Conservation (phyloP, 1,284 basidiomycete genomes). For the Ceratobasidium sp. region DNA sequence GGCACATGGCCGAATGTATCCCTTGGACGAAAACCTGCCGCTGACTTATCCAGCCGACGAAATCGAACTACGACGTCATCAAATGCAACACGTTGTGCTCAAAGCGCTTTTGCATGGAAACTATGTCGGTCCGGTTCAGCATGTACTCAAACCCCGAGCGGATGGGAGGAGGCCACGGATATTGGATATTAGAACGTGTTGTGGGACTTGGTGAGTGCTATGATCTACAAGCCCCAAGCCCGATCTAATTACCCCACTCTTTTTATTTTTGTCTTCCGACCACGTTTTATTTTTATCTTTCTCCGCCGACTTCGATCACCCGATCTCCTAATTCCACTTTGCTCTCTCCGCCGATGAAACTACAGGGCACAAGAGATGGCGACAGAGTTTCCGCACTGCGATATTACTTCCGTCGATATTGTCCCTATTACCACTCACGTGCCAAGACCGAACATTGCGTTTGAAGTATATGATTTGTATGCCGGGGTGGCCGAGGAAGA, state of each 20-base stretch:
- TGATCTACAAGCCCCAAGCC: too few species aligned
- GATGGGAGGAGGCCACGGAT: conserved; percentile 27
- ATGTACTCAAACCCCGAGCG: conserved; percentile 16
- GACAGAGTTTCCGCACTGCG: conserved; percentile 34
- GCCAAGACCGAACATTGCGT: conserved; percentile 18
- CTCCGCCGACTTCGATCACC: too few species aligned
- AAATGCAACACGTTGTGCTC: conserved; percentile 34
- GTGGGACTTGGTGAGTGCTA: conserved; percentile 25
- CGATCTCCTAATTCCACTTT: too few species aligned
- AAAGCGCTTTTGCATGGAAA: conserved; percentile 35
- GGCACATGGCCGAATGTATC: conserved; percentile 16
- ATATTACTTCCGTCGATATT: conserved; percentile 27
- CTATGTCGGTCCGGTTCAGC: conserved; percentile 24
- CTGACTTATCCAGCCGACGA: conserved; percentile 29
- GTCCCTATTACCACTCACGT: conserved; percentile 16
- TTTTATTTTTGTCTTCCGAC: too few species aligned
- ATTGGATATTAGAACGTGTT: conserved; percentile 30
- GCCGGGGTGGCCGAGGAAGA: conserved; percentile 28
- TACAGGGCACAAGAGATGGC: conserved; percentile 37
- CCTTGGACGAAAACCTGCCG: conserved; percentile 33
- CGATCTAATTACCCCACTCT: too few species aligned
- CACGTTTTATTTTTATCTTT: too few species aligned
- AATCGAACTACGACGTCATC: conserved; percentile 13
- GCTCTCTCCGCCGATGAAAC: too few species aligned
- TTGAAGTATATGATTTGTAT: conserved; percentile 35